Percentiles rank a stretch among this genome's conserved stretches.
phyloP scores from a whole-genome alignment of 495 filamentous ascomycete genomes.

The Jackrogersella multiformis region DNA sequence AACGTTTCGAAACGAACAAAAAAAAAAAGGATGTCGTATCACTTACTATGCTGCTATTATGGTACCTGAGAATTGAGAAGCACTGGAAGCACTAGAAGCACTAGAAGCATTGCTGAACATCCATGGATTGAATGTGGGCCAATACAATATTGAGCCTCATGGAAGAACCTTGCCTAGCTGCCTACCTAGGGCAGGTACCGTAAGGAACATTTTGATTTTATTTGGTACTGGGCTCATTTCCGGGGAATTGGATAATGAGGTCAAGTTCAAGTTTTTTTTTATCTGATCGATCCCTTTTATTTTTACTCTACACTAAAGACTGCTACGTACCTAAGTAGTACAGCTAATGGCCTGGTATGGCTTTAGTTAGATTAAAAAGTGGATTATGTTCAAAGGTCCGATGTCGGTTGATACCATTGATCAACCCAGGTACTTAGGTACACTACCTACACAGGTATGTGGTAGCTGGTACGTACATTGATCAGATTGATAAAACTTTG shows the following conservation, averaged over 20 bases:
- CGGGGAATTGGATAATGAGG: constrained; percentile 35
- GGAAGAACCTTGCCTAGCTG: constrained; percentile 6
- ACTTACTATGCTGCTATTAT: too few relatives aligned
- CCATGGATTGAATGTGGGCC: background rate
- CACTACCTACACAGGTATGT: too few relatives aligned
- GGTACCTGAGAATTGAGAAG: too few relatives aligned
- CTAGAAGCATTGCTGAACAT: background rate
- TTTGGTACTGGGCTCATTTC: constrained; percentile 32
- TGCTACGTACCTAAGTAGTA: background rate
- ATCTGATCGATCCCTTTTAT: constrained; percentile 25
- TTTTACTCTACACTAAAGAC: constrained; percentile 12
- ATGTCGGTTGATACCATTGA: constrained; percentile 14
- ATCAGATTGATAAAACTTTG: constrained; percentile 41
- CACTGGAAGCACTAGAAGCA: too few relatives aligned
- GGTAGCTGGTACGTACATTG: too few relatives aligned
- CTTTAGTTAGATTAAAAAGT: constrained; percentile 5
- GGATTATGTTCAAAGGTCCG: constrained; percentile 1
- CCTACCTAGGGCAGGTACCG: background rate
- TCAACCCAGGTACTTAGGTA: too few relatives aligned
- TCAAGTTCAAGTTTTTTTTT: constrained; percentile 15
- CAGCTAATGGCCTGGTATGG: too few relatives aligned
- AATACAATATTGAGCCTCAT: constrained; percentile 28
- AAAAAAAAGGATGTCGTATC: constrained; percentile 21
- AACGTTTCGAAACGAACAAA: constrained; percentile 31
- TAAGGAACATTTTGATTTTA: constrained; percentile 27